Percentiles rank a stretch among this genome's conserved stretches.
These are phyloP conservation scores for Aspergillaceae sp. DNA, from an alignment of 2,329 filamentous ascomycete species.

Conservation along the genomic window DNA sequence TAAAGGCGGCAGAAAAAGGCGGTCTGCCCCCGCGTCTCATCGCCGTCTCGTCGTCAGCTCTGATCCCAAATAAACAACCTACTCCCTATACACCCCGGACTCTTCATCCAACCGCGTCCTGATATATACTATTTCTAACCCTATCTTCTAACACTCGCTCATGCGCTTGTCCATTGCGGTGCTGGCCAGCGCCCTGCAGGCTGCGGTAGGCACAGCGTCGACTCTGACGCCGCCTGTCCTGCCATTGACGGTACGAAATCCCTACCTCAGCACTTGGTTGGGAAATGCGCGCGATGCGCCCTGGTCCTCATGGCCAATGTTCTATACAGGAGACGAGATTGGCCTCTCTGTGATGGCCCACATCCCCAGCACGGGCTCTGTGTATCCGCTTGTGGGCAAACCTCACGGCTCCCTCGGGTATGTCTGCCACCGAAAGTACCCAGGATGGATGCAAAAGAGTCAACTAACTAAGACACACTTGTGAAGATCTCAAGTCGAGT, in stretches of 20 bases:
- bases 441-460: neutral
- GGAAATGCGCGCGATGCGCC: constrained; percentile 63
- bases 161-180: constrained; percentile 27
- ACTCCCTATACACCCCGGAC: too few species aligned
- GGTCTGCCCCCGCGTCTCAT: too few species aligned
- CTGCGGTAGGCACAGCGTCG: constrained; percentile 40
- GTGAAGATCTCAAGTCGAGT: constrained; percentile 49
- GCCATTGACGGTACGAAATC: constrained; percentile 65
- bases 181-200: constrained; percentile 31
- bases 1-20: too few species aligned
- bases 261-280: constrained; percentile 71
- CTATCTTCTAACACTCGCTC: constrained; percentile 3
- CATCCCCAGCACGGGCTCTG: constrained; percentile 49
- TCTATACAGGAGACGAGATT: constrained; percentile 64
- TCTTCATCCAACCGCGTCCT: neutral
- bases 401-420: constrained; percentile 49
- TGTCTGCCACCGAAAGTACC: neutral
- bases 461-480: neutral
- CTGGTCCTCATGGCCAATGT: constrained; percentile 81
- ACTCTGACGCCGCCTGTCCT: constrained; percentile 55
- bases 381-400: constrained; percentile 58
- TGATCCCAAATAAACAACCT: too few species aligned
- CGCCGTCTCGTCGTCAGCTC: too few species aligned
- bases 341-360: constrained; percentile 57
- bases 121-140: neutral